phyloP scores from a whole-genome alignment of 495 filamentous ascomycete species.

The Chaetomium cochliodes region DNA sequence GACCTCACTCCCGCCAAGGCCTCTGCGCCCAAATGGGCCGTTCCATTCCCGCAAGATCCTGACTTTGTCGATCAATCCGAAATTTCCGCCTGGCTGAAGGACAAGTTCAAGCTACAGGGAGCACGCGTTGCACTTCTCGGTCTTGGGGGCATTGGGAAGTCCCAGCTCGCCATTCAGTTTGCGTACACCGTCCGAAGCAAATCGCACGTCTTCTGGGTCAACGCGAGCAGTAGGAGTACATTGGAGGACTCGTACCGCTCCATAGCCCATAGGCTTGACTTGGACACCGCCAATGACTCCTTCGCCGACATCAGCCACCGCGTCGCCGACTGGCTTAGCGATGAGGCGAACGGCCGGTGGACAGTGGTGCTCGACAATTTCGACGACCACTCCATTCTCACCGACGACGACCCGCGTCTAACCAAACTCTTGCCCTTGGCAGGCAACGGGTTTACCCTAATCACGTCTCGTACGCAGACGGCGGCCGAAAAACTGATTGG shows the following conservation, averaged over 20 bases:
- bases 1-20: background rate
- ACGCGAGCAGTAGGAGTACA: constrained; percentile 43
- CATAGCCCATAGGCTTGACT: background rate
- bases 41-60: constrained; percentile 11
- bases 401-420: constrained; percentile 19
- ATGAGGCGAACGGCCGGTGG: constrained; percentile 37
- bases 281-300: background rate
- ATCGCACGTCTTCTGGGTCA: constrained; percentile 54
- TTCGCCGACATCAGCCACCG: background rate
- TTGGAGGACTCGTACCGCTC: constrained; percentile 41
- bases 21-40: background rate
- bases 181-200: constrained; percentile 26
- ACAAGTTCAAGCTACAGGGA: background rate
- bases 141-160: constrained; percentile 31
- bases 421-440: background rate
- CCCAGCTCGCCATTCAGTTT: constrained; percentile 39
- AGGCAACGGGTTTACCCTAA: constrained; percentile 4
- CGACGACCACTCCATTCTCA: constrained; percentile 32
- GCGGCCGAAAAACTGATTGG: background rate
- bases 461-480: constrained; percentile 1
- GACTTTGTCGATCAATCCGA: constrained; percentile 16
- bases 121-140: constrained; percentile 28
- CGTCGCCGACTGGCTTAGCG: background rate
- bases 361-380: constrained; percentile 49
- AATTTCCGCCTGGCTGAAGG: constrained; percentile 7